Base-by-base conservation (phyloP, 495 filamentous ascomycete genomes). In the Hyaloscypha finlandica region DNA sequence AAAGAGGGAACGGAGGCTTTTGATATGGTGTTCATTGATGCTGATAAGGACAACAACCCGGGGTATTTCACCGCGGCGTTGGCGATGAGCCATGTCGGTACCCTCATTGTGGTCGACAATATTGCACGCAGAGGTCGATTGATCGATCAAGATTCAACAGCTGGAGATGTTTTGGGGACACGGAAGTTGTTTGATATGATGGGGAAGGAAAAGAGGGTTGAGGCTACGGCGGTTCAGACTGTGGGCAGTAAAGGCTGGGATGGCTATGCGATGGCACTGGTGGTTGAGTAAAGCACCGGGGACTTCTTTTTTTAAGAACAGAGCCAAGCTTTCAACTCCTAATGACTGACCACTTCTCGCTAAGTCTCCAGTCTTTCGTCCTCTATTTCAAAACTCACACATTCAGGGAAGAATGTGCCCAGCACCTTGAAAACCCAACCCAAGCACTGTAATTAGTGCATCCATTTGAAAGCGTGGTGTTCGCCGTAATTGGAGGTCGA, bases 391-490 rank as follows among this genome's bases (percentile, higher is more conserved):
- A 48, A 16, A 12, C 16, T 48, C 42, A 19, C 16, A 4, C 4
- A 48, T 19, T 48, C 42, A 48, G 16, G 42, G 42, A 48, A 48
- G 42, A 48, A 11, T 48, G 8, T 16, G 42, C 9, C 42, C 6
- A 16, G 42, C 8, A 48, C 42, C 42, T 48, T 11, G 42, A 48
- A 69, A 69, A 33, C 71, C 71, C 68, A n/a, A 73, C 71, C 61
- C 61, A 70, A 37, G 71, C 59, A 62, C 70, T 73, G 53, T 70
- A 73, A 67, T 73, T 73, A 29, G 63, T 64, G 60, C 66, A 70
- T 20, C 71, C 68, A 59, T 65, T 67, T 6, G 20, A 19, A 58
- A 70, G 29, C 6, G 39, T 65, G 11, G 71, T 59, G 3, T 8
- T 61, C 22, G 65, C 39, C 25, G 20, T 65, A 45, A 73, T 73